Evolutionary conservation across 2,329 filamentous ascomycete genomes (phyloP).

Genomic region (Xylaria sp.): DNA sequence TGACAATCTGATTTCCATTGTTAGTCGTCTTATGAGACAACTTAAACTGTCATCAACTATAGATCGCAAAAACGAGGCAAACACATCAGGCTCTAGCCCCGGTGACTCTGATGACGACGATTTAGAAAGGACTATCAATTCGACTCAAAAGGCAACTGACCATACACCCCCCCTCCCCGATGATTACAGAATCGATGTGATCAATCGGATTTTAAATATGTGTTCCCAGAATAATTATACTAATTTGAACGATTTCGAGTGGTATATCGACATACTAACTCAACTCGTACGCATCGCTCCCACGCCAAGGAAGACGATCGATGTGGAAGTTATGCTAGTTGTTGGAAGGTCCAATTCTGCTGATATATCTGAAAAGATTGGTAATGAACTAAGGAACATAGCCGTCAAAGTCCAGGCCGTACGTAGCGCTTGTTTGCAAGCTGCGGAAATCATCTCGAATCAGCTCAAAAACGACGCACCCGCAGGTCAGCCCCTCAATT

Average conservation of each 20-base stretch:
- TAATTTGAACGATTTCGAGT: slow-evolving; percentile 91
- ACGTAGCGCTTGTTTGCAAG: slow-evolving; percentile 80
- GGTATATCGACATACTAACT: slow-evolving; percentile 92
- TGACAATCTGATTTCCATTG: slow-evolving; percentile 85
- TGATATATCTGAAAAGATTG: slow-evolving; percentile 77
- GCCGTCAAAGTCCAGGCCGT: slow-evolving; percentile 91
- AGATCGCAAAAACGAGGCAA: slow-evolving; percentile 58
- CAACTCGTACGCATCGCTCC: slow-evolving; percentile 82
- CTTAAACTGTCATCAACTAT: slow-evolving; percentile 74
- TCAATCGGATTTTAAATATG: slow-evolving; percentile 85
- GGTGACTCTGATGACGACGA: slow-evolving; percentile 64
- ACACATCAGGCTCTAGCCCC: slow-evolving; percentile 56
- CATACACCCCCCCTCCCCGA: slow-evolving; percentile 76
- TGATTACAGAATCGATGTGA: slow-evolving; percentile 86
- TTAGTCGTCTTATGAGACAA: slow-evolving; percentile 88
- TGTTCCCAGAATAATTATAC: slow-evolving; percentile 90
- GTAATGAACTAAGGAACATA: slow-evolving; percentile 87
- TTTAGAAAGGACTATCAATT: slow-evolving; percentile 56
- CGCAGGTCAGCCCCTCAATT: slow-evolving; percentile 66
- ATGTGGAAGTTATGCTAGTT: slow-evolving; percentile 49
- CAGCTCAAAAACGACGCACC: slow-evolving; percentile 66
- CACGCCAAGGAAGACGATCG: slow-evolving; percentile 55
- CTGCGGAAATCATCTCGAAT: slow-evolving; percentile 80
- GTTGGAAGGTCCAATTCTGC: slow-evolving; percentile 50
- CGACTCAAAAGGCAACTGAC: slow-evolving; percentile 51